Base-by-base conservation (phyloP, 148 eudicot species). In the Spergularia marina region DNA sequence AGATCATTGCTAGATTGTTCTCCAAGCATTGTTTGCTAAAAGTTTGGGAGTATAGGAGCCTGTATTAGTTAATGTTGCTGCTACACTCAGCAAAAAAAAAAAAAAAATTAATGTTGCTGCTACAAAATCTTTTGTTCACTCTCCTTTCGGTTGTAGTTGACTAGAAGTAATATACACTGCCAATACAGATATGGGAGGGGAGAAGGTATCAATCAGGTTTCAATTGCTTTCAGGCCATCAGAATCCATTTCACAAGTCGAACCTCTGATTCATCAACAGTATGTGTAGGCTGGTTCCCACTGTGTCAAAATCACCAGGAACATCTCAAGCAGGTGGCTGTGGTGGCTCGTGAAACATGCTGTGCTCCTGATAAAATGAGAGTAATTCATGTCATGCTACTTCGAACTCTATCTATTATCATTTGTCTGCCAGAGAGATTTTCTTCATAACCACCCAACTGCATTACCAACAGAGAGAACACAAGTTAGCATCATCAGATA, bases 361-460 rank as follows among this genome's bases (percentile, higher is more conserved):
- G 30, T 7, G 23, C 30, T 55, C 68, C 39, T 41, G 15, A 25
- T 8, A 70, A 55, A 55, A 53, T 68, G 15, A n/a, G 60, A 51
- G 34, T 49, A 12, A 65, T 14, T 81, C 69, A 81, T 52, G 72
- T 53, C 87, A 83, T 66, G 88, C 90, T 86, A 72, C 90, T 89
- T 71, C 95, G 80, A 70, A 91, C 91, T 85, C 95, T 86, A 77
- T 94, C 97, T 53, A 94, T 85, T 54, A 94, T 89, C 97, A 87
- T 87, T 79, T 94, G 97, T 83, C 97, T 86, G 69, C 96, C 93
- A 18, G 96, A 85, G 67, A 94, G 78, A 84, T 94, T 96, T 80
- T 90, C 97, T 84, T 90, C 98, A 76, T 94, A 94, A 74, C 97
- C 87, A 75, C 91, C 98, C 77, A 91, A 81, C 97, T 93, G 89